phyloP scores from a whole-genome alignment of 768 basidiomycete species.

The Podaxis mareebaensis region DNA sequence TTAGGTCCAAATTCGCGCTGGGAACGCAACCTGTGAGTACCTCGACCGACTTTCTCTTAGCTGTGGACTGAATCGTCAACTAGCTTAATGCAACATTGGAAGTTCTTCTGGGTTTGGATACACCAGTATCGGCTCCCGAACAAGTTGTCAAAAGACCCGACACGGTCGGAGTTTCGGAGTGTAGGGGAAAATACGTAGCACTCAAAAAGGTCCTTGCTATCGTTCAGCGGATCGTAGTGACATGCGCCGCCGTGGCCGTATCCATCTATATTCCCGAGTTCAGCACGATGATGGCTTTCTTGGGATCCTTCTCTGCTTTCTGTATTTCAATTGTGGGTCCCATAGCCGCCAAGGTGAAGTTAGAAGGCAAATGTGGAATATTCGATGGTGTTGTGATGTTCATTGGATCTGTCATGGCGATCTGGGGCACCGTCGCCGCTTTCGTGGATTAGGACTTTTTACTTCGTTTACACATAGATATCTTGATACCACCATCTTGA shows the following conservation, averaged over 20 bases:
- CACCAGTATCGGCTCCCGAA: conserved; percentile 35
- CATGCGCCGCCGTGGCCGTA: conserved; percentile 59
- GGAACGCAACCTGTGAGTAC: conserved; percentile 72
- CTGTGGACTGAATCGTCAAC: background rate
- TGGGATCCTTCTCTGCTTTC: conserved; percentile 87
- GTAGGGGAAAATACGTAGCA: conserved; percentile 25
- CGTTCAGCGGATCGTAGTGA: conserved; percentile 59
- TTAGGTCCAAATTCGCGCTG: conserved; percentile 85
- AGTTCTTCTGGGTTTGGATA: conserved; percentile 69
- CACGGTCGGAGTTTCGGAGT: conserved; percentile 27
- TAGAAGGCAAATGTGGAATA: conserved; percentile 47
- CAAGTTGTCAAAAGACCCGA: conserved; percentile 38
- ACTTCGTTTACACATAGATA: conserved; percentile 18
- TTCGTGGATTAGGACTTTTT: conserved; percentile 36
- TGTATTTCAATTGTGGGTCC: conserved; percentile 78
- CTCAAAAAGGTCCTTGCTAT: conserved; percentile 43
- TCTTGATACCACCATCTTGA: background rate
- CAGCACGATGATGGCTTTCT: conserved; percentile 81
- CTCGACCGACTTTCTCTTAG: background rate
- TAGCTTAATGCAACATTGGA: conserved; percentile 85
- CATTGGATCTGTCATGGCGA: conserved; percentile 61
- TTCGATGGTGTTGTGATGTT: conserved; percentile 59
- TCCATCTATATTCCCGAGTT: conserved; percentile 83
- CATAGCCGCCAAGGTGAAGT: conserved; percentile 64
- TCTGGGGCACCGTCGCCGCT: conserved; percentile 75